A percentile compares a stretch with the other conserved stretches of the same genome.
Conservation (phyloP, 257 asterid genomes). For the Penstemon eatonii region DNA sequence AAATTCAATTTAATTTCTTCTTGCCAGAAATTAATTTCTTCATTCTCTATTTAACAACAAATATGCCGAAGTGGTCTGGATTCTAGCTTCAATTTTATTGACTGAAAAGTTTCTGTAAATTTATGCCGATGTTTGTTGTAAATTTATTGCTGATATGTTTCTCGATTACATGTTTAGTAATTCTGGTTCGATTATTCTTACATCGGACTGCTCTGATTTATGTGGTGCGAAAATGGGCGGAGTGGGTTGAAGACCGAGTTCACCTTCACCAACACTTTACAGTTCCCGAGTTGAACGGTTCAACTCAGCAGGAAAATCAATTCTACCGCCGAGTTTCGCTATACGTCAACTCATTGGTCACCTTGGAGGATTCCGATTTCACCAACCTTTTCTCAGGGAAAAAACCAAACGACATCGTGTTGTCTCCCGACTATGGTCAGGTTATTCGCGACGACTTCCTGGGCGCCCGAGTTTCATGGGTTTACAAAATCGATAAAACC, state of each 20-base stretch:
- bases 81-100: no score
- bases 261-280: slow-evolving; percentile 67
- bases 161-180: slow-evolving; percentile 19
- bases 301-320: slow-evolving; percentile 51
- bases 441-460: slow-evolving; percentile 49
- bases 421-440: slow-evolving; percentile 51
- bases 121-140: slow-evolving; percentile 34
- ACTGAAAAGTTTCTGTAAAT: not conserved
- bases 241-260: slow-evolving; percentile 58
- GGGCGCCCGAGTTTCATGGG: slow-evolving; percentile 61
- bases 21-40: no score
- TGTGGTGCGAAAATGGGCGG: slow-evolving; percentile 44
- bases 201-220: slow-evolving; percentile 70
- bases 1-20: no score
- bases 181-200: slow-evolving; percentile 49
- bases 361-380: slow-evolving; percentile 62
- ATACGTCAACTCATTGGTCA: slow-evolving; percentile 51
- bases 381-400: slow-evolving; percentile 57
- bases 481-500: slow-evolving; percentile 28
- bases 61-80: no score
- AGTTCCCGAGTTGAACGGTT: slow-evolving; percentile 60
- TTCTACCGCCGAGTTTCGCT: slow-evolving; percentile 50
- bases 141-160: slow-evolving; percentile 31
- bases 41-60: no score
- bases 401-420: slow-evolving; percentile 49